Base-by-base conservation (phyloP, 768 basidiomycete genomes). In the Gyrodon lividus region DNA sequence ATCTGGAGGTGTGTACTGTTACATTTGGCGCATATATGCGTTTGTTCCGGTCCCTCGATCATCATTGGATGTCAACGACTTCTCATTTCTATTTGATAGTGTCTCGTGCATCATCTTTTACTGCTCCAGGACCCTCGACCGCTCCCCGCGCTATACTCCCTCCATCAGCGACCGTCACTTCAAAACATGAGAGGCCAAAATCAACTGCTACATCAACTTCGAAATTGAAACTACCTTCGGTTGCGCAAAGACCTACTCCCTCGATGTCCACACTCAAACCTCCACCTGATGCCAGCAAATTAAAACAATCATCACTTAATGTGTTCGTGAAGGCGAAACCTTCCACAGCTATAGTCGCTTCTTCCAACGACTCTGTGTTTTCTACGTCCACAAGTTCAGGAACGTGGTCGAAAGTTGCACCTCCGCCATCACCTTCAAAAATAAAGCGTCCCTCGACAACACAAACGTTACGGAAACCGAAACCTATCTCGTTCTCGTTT, bases 391-490 rank as follows among this genome's bases (percentile, higher is more conserved):
- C 45, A 14, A 43, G 31, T 31, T 54, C 3, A 13, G 51, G 10
- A 56, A 57, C 35, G 33, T 19, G 39, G 8, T 61, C 59, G 28
- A 56, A 22, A 48, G 19, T 14, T 2, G 19, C 40, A 10, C 35
- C 51, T 13, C 24, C 38, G n/a, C 41, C 48, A 2, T 69, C 67
- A 26, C 61, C 65, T 13, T 69, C 68, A 1, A 69, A 67, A 46
- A 57, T 68, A 0, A 68, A 66, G 24, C 56, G 49, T 30, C 47
- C 48, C 8, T 51, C 46, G 17, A 45, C 39, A 13, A 16, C 48
- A 22, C 57, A 62, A 35, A 52, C 38, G 8, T 14, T 43, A 0
- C 46, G 51, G 28, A 54, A 37, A 26, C 6, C 43, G 1, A 57
- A 49, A 26, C 23, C 59, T 1, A 44, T 43, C 16, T 38, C 46